These are phyloP conservation scores for Lichtheimia hyalospora DNA, from an alignment of 371 early-diverging fungal genomes.

Conservation along the genomic window DNA sequence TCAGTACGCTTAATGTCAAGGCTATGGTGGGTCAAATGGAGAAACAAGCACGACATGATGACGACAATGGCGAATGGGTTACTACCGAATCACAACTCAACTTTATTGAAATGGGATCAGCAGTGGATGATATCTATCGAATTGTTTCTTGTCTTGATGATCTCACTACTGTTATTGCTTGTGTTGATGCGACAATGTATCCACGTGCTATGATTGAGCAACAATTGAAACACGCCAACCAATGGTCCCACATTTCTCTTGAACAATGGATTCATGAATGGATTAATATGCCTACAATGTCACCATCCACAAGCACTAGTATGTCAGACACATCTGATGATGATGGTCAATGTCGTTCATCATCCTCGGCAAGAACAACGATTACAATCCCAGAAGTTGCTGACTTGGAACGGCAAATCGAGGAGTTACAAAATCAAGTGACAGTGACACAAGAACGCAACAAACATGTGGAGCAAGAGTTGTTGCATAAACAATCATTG, in stretches of 20 bases:
- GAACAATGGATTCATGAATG: no score
- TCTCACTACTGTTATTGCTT: no score
- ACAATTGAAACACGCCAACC: no score
- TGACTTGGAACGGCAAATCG: constrained; percentile 14
- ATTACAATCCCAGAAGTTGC: constrained; percentile 13
- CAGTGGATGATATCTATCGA: no score
- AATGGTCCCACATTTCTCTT: no score
- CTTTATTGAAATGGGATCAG: constrained; percentile 86
- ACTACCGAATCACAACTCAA: constrained; percentile 79
- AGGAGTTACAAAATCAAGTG: constrained; percentile 15
- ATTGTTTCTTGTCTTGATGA: no score
- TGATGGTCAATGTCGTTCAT: background rate
- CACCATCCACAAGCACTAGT: background rate
- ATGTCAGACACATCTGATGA: background rate
- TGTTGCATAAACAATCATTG: background rate
- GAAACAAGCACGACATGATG: constrained; percentile 18
- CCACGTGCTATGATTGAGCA: no score
- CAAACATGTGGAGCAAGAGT: constrained; percentile 12
- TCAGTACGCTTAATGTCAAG: constrained; percentile 17
- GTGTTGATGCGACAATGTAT: no score
- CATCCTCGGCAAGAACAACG: constrained; percentile 10
- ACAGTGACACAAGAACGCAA: constrained; percentile 17
- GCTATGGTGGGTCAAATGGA: constrained; percentile 29
- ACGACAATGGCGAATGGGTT: constrained; percentile 36
- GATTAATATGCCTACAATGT: background rate